Evolutionary conservation across 257 asterid genomes (phyloP), one percentile per base, ranked within the genome.

Genomic region (Solanum megistacrolobum): DNA sequence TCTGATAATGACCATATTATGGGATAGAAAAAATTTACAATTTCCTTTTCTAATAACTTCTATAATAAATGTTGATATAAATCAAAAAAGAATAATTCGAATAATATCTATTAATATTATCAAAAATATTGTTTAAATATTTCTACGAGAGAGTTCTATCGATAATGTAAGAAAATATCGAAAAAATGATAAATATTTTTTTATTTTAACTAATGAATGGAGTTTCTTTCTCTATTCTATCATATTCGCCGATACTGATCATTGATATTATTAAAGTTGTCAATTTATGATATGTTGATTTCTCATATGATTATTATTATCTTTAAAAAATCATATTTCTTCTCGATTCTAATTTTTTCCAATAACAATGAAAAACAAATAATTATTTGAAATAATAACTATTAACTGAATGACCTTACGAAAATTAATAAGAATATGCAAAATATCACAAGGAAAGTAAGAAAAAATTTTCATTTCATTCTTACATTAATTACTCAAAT

Each of bases 401-500:
- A 11, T n/a, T n/a, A n/a, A 11, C 6, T 10, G 16, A 62, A 9
- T 9, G 14, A 62, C 5, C 6, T 3, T 23, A 9, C 1, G 3
- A n/a, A 62, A n/a, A 62, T 62, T 0, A 62, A 62, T 2, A 58
- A 58, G 1, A 65, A 65, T 32, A 69, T 29, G 23, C 38, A 69
- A 69, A 69, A 31, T 69, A 69, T 6, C 39, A 29, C 36, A 27
- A 69, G 16, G 11, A 68, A 13, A 27, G 21, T 71, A 14, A 14
- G 29, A 23, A 13, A 10, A 12, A 5, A 2, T 43, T 21, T 32
- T 7, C 62, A 39, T 20, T 9, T 86, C 62, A 21, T n/a, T 89
- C 90, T 93, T 91, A 93, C 90, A 91, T 62, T 8, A 90, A 71
- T 5, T 46, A 90, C 89, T 85, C 90, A 92, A 85, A 91, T 88